Percentiles rank a stretch among this genome's conserved stretches.
Evolutionary conservation across 768 basidiomycete species (phyloP).

Genomic region (Mycena filopes): DNA sequence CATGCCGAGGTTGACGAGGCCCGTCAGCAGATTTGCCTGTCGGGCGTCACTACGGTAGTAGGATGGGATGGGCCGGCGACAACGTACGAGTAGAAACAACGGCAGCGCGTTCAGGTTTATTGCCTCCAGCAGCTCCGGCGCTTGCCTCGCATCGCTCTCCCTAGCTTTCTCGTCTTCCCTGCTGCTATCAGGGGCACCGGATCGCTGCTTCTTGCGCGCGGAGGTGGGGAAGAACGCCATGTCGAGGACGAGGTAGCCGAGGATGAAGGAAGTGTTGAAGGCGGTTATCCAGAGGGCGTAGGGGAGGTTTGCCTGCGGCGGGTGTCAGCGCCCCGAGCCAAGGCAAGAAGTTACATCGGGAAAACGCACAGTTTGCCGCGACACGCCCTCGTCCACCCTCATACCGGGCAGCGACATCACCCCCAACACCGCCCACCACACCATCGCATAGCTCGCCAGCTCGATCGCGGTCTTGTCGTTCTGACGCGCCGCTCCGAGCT

Average conservation of each 20-base stretch:
- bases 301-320: conserved; percentile 80
- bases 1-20: conserved; percentile 82
- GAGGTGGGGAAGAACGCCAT: conserved; percentile 70
- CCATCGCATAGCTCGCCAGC: conserved; percentile 77
- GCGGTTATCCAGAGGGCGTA: conserved; percentile 92
- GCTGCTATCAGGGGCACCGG: too few species aligned
- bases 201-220: conserved; percentile 42
- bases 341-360: too few species aligned
- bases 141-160: conserved; percentile 22
- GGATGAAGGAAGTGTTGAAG: conserved; percentile 87
- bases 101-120: conserved; percentile 84
- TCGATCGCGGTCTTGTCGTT: conserved; percentile 81
- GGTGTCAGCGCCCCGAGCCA: too few species aligned
- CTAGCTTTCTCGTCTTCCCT: too few species aligned
- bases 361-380: conserved; percentile 59
- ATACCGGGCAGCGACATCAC: conserved; percentile 44
- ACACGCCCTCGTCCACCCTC: conserved; percentile 61
- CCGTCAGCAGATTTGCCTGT: conserved; percentile 90
- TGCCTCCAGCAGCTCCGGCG: conserved; percentile 75
- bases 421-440: conserved; percentile 81
- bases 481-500: conserved; percentile 57
- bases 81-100: conserved; percentile 83
- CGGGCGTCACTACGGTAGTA: background rate
- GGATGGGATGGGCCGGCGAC: background rate
- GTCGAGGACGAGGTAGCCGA: conserved; percentile 84